Conservation (phyloP, 139 green algal species). For the Yamagishiella unicocca region DNA sequence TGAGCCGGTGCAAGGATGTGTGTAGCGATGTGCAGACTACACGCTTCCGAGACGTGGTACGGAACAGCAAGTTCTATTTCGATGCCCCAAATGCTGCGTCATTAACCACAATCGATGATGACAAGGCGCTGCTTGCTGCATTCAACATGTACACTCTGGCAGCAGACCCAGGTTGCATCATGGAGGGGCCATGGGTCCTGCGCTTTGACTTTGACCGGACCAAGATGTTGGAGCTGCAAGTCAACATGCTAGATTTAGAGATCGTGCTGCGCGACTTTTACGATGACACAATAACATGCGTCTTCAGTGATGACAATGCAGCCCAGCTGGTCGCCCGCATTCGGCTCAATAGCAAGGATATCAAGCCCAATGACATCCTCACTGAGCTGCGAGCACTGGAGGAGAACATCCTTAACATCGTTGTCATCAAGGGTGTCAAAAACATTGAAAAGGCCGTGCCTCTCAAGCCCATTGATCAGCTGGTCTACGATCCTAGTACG, state of each 20-base stretch:
- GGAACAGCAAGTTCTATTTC: neutral
- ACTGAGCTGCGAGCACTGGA: slow-evolving; percentile 36
- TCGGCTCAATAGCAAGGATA: neutral
- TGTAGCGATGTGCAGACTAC: neutral
- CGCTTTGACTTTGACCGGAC: neutral
- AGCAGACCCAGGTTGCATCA: neutral
- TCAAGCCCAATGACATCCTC: slow-evolving; percentile 6
- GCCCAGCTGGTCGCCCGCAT: slow-evolving; percentile 87
- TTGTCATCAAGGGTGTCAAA: slow-evolving; percentile 75
- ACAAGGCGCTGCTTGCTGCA: neutral
- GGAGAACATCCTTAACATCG: slow-evolving; percentile 68
- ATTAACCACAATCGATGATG: neutral
- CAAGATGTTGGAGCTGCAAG: neutral
- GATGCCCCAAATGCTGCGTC: neutral
- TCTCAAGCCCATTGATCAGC: slow-evolving; percentile 59
- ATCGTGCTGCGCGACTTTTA: neutral
- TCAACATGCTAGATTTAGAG: neutral
- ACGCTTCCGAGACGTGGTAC: neutral
- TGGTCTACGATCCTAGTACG: slow-evolving; percentile 27
- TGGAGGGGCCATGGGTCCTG: neutral
- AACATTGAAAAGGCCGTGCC: slow-evolving; percentile 92
- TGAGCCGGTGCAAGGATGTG: neutral
- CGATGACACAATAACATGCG: slow-evolving; percentile 68
- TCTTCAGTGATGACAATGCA: slow-evolving; percentile 96
- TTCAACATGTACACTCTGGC: neutral